These are phyloP conservation scores for Globisporangium sylvaticum DNA, from an alignment of 352 stramenopile genomes.

Conservation along the genomic window DNA sequence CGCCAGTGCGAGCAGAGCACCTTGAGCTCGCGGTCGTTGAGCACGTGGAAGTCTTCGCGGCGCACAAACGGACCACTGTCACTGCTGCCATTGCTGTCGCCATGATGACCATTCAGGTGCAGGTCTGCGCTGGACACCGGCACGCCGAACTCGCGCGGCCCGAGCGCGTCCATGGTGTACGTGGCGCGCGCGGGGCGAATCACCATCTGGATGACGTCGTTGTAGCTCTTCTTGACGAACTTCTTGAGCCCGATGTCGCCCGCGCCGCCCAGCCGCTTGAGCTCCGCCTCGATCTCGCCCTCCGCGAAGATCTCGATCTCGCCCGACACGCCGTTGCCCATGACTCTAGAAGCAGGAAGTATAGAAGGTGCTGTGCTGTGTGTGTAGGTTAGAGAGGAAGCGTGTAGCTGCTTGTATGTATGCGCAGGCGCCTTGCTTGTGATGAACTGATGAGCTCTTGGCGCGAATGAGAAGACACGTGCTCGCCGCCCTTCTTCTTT, in stretches of 20 bases:
- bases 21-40: slow-evolving; percentile 67
- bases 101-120: slow-evolving; percentile 9
- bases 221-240: slow-evolving; percentile 67
- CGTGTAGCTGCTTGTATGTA: neutral
- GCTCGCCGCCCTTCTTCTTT: neutral
- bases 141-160: slow-evolving; percentile 42
- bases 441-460: neutral
- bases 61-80: slow-evolving; percentile 15
- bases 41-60: slow-evolving; percentile 56
- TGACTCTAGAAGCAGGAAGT: slow-evolving; percentile 15
- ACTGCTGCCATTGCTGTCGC: slow-evolving; percentile 13
- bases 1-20: slow-evolving; percentile 77
- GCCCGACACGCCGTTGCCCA: slow-evolving; percentile 69
- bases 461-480: neutral
- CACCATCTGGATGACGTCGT: slow-evolving; percentile 68
- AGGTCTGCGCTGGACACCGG: slow-evolving; percentile 1
- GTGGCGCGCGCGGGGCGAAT: slow-evolving; percentile 63
- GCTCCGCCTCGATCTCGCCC: slow-evolving; percentile 70
- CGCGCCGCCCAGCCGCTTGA: slow-evolving; percentile 54
- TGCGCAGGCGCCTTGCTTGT: neutral
- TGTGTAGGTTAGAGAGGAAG: neutral
- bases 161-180: slow-evolving; percentile 53
- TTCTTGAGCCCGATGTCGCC: slow-evolving; percentile 74
- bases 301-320: slow-evolving; percentile 84
- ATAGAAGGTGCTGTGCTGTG: neutral